phyloP scores from a whole-genome alignment of 2,329 filamentous ascomycete species.

The Cercospora zeae-maydis region DNA sequence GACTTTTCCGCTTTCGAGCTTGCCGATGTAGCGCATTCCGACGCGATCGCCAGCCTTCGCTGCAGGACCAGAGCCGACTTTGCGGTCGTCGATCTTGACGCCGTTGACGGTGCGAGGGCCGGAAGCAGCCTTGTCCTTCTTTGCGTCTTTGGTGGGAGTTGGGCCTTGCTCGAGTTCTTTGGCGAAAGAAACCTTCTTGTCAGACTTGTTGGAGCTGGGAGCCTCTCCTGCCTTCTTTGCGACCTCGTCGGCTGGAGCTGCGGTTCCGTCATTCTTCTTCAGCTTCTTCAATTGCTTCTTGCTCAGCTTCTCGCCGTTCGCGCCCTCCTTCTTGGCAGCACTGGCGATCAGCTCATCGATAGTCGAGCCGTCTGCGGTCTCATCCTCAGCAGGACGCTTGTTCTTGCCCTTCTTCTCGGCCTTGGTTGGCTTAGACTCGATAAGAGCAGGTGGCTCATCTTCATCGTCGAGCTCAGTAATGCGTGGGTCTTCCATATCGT shows the following conservation, averaged over 20 bases:
- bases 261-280: constrained; percentile 96
- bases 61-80: constrained; percentile 75
- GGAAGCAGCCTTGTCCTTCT: constrained; percentile 52
- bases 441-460: constrained; percentile 54
- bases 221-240: constrained; percentile 57
- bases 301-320: constrained; percentile 71
- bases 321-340: constrained; percentile 50
- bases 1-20: constrained; percentile 83
- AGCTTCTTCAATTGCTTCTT: constrained; percentile 98
- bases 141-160: constrained; percentile 60
- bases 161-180: constrained; percentile 98
- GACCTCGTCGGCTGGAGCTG: constrained; percentile 48
- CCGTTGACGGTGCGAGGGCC: constrained; percentile 79
- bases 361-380: constrained; percentile 54
- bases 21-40: constrained; percentile 96
- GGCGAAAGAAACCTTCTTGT: constrained; percentile 98
- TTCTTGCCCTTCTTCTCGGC: constrained; percentile 87
- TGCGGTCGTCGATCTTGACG: constrained; percentile 93
- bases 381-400: constrained; percentile 80
- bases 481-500: constrained; percentile 27
- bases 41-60: constrained; percentile 90
- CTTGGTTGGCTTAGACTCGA: constrained; percentile 51
- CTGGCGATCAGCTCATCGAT: constrained; percentile 86
- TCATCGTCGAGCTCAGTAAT: constrained; percentile 28
- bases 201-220: constrained; percentile 53